Evolutionary conservation across 2,329 filamentous ascomycete species (phyloP).

Genomic region (Bipolaris bicolor): DNA sequence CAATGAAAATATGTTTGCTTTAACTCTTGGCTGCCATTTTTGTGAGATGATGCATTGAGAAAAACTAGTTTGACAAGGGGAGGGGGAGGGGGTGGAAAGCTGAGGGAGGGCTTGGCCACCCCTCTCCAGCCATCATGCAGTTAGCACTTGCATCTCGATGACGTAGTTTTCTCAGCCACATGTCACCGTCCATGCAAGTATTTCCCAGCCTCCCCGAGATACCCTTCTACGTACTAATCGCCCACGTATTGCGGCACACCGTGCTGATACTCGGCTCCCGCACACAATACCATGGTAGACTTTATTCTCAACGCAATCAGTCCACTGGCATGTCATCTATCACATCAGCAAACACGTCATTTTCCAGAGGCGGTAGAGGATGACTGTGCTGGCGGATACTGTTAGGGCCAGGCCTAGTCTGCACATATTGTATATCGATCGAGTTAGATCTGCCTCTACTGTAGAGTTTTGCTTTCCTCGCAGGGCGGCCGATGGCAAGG

Average conservation of each 20-base stretch:
- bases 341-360: neutral
- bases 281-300: slow-evolving; percentile 1
- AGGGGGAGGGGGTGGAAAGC: neutral
- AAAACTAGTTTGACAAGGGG: neutral
- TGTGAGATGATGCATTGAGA: neutral
- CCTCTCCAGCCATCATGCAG: neutral
- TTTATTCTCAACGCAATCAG: neutral
- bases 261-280: neutral
- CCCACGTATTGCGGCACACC: neutral
- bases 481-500: neutral
- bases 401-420: neutral
- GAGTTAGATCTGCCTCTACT: neutral
- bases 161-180: neutral
- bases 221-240: neutral
- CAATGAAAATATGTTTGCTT: slow-evolving; percentile 8
- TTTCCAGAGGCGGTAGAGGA: neutral
- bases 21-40: neutral
- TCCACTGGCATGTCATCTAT: neutral
- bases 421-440: neutral
- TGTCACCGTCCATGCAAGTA: neutral
- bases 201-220: neutral
- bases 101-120: neutral
- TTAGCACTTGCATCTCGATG: neutral
- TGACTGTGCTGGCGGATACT: neutral
- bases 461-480: neutral